Percentiles rank a stretch among this genome's conserved stretches.
phyloP scores from a whole-genome alignment of 2,329 filamentous ascomycete species.

The Monilinia fructicola region DNA sequence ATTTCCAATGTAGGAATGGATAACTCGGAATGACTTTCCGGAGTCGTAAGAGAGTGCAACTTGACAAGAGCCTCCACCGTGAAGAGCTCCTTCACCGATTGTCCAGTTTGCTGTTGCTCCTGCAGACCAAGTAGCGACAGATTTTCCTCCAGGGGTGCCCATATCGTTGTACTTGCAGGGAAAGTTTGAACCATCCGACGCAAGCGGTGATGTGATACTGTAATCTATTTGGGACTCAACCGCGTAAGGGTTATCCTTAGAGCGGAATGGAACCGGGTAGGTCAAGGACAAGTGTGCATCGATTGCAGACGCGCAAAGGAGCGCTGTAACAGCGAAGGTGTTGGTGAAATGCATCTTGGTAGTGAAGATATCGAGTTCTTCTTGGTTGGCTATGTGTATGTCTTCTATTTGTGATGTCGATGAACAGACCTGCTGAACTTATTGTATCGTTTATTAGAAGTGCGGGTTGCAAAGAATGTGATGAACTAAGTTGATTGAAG shows the following conservation, averaged over 20 bases:
- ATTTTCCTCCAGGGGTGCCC: slow-evolving; percentile 19
- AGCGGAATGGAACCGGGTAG: slow-evolving; percentile 26
- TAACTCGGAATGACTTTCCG: slow-evolving; percentile 56
- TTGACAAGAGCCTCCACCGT: slow-evolving; percentile 61
- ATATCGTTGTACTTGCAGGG: slow-evolving; percentile 41
- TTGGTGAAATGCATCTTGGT: slow-evolving; percentile 16
- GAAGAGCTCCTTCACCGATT: slow-evolving; percentile 49
- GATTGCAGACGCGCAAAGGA: slow-evolving; percentile 8
- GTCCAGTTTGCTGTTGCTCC: slow-evolving; percentile 53
- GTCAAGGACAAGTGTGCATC: slow-evolving; percentile 29
- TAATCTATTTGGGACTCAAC: slow-evolving; percentile 23
- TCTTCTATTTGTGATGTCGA: neutral
- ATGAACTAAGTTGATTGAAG: neutral
- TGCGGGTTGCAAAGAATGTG: neutral
- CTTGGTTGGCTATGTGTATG: slow-evolving; percentile 2
- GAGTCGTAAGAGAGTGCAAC: slow-evolving; percentile 59
- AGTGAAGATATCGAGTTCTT: neutral
- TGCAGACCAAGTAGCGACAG: slow-evolving; percentile 48
- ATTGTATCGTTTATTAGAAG: neutral
- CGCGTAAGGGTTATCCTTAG: slow-evolving; percentile 22
- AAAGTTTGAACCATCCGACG: no score
- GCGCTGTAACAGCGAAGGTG: neutral
- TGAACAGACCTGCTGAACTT: slow-evolving; percentile 22
- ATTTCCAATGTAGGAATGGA: slow-evolving; percentile 49
- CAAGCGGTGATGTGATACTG: slow-evolving; percentile 27